These are phyloP conservation scores for Tetratostichococcus sp. DNA, from an alignment of 139 green algal species.

Conservation along the genomic window DNA sequence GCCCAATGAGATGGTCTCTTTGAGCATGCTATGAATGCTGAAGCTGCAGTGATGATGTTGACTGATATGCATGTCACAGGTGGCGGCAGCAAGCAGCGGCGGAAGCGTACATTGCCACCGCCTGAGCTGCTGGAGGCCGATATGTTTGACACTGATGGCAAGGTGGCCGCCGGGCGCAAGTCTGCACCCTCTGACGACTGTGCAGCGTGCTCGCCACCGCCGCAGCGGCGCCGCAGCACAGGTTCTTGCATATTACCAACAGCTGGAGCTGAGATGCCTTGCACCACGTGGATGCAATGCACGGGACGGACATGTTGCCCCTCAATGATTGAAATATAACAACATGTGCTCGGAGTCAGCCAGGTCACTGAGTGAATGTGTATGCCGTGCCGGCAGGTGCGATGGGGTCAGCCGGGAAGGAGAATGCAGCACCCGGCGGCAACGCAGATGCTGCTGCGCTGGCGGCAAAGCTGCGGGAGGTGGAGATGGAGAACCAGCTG, in stretches of 20 bases:
- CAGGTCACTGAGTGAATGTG: too few species aligned
- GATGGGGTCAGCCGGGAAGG: background rate
- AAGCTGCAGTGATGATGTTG: too few species aligned
- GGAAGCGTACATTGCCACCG: slow-evolving; percentile 30
- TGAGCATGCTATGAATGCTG: too few species aligned
- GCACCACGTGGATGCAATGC: too few species aligned
- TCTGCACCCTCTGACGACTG: background rate
- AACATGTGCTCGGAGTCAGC: too few species aligned
- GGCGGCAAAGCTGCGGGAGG: slow-evolving; percentile 32
- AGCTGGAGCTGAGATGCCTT: too few species aligned
- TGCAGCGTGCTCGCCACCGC: background rate
- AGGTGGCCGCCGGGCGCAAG: background rate
- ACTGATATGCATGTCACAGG: background rate
- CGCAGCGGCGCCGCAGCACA: slow-evolving; percentile 16
- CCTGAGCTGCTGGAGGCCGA: slow-evolving; percentile 14
- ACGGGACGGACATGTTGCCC: too few species aligned
- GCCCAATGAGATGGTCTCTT: too few species aligned
- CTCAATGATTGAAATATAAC: too few species aligned
- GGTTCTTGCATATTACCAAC: background rate
- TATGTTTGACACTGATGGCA: background rate
- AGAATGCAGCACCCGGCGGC: background rate
- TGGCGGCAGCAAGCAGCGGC: background rate
- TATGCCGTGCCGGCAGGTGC: background rate
- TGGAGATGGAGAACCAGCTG: slow-evolving; percentile 48
- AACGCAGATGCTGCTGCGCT: slow-evolving; percentile 16